Evolutionary conservation across 108 stramenopile species (phyloP).

Genomic region (Mediolabrus comicus): DNA sequence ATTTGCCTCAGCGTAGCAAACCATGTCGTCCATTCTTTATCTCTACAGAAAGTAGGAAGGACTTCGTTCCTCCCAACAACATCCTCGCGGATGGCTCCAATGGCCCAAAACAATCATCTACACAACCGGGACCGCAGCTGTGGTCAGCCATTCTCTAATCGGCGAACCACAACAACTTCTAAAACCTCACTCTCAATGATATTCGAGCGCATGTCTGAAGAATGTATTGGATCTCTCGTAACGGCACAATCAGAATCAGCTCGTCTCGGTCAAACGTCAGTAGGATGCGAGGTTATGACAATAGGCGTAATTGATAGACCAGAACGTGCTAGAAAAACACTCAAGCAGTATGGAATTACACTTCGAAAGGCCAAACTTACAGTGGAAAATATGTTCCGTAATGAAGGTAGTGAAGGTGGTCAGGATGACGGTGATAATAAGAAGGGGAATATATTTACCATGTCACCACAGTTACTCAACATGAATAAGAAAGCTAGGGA

Average conservation of each 20-base stretch:
- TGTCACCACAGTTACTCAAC: slow-evolving; percentile 32
- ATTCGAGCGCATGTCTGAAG: slow-evolving; percentile 71
- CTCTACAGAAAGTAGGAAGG: background rate
- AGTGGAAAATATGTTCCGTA: slow-evolving; percentile 39
- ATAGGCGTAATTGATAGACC: slow-evolving; percentile 63
- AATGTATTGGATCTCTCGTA: slow-evolving; percentile 66
- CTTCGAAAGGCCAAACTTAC: slow-evolving; percentile 36
- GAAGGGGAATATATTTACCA: slow-evolving; percentile 25
- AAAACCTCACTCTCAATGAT: slow-evolving; percentile 50
- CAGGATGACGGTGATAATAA: slow-evolving; percentile 25
- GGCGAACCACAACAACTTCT: background rate
- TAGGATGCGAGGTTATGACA: slow-evolving; percentile 62
- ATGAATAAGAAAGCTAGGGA: slow-evolving; percentile 53
- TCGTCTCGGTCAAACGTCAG: slow-evolving; percentile 36
- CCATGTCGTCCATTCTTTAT: background rate
- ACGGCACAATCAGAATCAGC: slow-evolving; percentile 59
- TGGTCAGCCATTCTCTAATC: background rate
- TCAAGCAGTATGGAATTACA: slow-evolving; percentile 51
- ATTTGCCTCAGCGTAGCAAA: background rate
- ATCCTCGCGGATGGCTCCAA: background rate
- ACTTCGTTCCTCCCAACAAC: slow-evolving; percentile 1
- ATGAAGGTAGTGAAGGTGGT: slow-evolving; percentile 32
- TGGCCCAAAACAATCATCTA: background rate
- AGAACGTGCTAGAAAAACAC: slow-evolving; percentile 55
- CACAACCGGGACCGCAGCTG: background rate